Evolutionary conservation across 768 basidiomycete species (phyloP), one percentile per base, ranked within the genome.

Genomic region (Cystofilobasidium bisporidii): DNA sequence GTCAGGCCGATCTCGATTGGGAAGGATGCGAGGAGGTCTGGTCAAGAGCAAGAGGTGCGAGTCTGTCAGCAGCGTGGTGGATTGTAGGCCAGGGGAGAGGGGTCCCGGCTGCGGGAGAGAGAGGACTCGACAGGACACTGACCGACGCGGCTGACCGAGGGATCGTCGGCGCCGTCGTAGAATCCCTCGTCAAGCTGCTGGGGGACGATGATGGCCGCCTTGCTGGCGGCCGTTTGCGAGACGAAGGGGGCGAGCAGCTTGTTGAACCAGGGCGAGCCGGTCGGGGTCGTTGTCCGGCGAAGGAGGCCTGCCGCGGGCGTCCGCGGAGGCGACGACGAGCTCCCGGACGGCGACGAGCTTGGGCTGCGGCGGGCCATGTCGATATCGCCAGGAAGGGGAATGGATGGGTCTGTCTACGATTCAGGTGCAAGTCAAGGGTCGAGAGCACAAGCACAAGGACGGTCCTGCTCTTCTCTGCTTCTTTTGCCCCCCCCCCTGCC

Each of bases 1-100:
- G 30, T 56, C 28, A 56, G 53, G 53, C 53, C 32, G 28, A 56
- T 56, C 53, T 56, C 53, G 1, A 56, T 56, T 18, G 53, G 53
- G 30, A 56, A 56, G 28, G 53, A 26, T 30, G 53, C 22, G 2
- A 56, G 30, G 18, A 56, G 12, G 30, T 56, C 53, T 56, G 30
- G n/a, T n/a, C 28, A 6, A 30, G 22, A 28, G 50, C 5, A 9
- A 28, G 26, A 50, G 48, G 4, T 24, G 26, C 12, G 28, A 56
- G 30, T 55, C 8, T 3, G 30, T 28, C 53, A 56, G 53, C 10
- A 2, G 28, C 2, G 5, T 17, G 22, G 47, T 4, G 22, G n/a
- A n/a, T 3, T n/a, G n/a, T 14, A 48, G 47, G 47, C 6, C n/a
- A 14, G 20, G n/a, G 47, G 28, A 56, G 5, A 9, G 6, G 28